Evolutionary conservation across 192 early-diverging fungal species (phyloP).

Genomic region (Funneliformis geosporum): DNA sequence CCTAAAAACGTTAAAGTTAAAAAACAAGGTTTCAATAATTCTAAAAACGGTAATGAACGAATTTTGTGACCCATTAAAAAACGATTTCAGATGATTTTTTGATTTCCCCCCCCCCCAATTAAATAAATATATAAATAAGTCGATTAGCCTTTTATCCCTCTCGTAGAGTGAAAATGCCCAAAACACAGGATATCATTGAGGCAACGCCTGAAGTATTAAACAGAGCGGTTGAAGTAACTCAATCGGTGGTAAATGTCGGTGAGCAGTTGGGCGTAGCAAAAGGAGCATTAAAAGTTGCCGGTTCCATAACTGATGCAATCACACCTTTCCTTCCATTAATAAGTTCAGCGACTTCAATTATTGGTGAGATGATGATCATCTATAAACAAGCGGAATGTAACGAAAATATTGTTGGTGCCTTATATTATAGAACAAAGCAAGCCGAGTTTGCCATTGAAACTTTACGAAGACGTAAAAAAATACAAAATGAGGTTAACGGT

Average conservation of each 20-base stretch:
- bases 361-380: neutral
- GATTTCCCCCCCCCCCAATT: too few relatives aligned
- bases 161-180: neutral
- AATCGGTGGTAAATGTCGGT: neutral
- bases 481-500: neutral
- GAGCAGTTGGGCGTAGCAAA: neutral
- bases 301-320: neutral
- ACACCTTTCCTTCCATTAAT: neutral
- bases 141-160: too few relatives aligned
- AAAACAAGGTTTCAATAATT: too few relatives aligned
- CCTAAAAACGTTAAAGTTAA: too few relatives aligned
- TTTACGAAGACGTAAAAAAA: neutral
- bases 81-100: too few relatives aligned
- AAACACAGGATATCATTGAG: neutral
- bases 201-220: neutral
- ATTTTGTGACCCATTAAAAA: too few relatives aligned
- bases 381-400: constrained; percentile 13
- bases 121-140: too few relatives aligned
- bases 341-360: neutral
- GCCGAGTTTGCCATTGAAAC: neutral
- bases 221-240: neutral
- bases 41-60: too few relatives aligned
- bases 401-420: constrained; percentile 10
- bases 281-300: neutral
- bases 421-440: neutral